phyloP scores from a whole-genome alignment of 768 basidiomycete genomes.

The Termitomyces sp. region DNA sequence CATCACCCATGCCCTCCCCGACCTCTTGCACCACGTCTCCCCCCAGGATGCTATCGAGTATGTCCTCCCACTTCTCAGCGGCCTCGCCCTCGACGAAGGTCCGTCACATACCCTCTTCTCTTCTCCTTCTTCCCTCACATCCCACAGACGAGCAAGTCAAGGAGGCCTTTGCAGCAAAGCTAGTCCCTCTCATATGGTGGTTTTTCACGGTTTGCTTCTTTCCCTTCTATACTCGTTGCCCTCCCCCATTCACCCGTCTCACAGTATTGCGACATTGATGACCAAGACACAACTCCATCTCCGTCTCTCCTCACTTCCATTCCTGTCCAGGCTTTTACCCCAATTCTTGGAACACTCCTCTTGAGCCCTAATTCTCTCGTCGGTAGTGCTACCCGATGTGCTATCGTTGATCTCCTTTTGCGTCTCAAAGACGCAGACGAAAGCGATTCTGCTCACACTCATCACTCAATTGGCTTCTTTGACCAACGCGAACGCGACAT shows the following conservation, averaged over 20 bases:
- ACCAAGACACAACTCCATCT: slow-evolving; percentile 26
- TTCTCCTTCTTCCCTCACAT: slow-evolving; percentile 2
- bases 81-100: slow-evolving; percentile 87
- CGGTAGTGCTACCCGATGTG: slow-evolving; percentile 66
- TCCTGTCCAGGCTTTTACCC: slow-evolving; percentile 85
- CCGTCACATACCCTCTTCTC: slow-evolving; percentile 6
- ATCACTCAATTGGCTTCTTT: slow-evolving; percentile 40
- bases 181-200: slow-evolving; percentile 89
- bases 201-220: slow-evolving; percentile 61
- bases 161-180: slow-evolving; percentile 78
- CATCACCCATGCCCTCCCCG: slow-evolving; percentile 82
- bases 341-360: slow-evolving; percentile 84
- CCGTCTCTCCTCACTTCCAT: slow-evolving; percentile 44
- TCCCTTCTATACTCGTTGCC: slow-evolving; percentile 4
- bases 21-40: slow-evolving; percentile 70
- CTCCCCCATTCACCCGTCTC: slow-evolving; percentile 6
- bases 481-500: slow-evolving; percentile 51
- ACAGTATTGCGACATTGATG: slow-evolving; percentile 67
- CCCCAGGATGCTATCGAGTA: slow-evolving; percentile 91
- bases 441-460: slow-evolving; percentile 34
- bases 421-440: slow-evolving; percentile 65
- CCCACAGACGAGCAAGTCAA: slow-evolving; percentile 77
- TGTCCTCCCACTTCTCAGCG: slow-evolving; percentile 84
- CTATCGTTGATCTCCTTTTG: slow-evolving; percentile 74
- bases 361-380: slow-evolving; percentile 76